Conservation (phyloP, 345 rosid genomes). For the Pistacia atlantica region DNA sequence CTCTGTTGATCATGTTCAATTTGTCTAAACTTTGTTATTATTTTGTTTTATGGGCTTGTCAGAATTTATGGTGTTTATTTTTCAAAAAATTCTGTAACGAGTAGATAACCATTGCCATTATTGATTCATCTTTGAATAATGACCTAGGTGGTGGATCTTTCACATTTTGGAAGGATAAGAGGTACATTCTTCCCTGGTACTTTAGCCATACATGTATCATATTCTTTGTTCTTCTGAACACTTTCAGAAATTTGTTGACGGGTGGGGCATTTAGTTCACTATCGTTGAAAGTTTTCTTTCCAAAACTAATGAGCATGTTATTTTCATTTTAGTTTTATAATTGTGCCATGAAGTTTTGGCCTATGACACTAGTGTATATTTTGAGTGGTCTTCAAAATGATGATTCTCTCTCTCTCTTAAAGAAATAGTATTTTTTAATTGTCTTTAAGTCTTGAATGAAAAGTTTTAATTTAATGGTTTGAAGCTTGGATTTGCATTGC, state of each 20-base stretch:
- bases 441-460: neutral
- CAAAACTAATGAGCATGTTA: too few relatives aligned
- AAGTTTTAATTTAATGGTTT: neutral
- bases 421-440: too few relatives aligned
- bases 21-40: neutral
- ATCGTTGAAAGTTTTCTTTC: neutral
- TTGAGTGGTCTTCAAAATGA: neutral
- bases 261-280: neutral
- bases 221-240: neutral
- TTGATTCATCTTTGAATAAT: slow-evolving; percentile 12
- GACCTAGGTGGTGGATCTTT: slow-evolving; percentile 70
- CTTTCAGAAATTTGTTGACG: neutral
- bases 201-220: neutral
- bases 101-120: neutral
- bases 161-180: slow-evolving; percentile 89
- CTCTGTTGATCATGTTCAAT: neutral
- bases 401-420: neutral
- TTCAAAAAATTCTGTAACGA: neutral
- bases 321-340: neutral
- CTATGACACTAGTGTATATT: neutral
- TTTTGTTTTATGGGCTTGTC: neutral
- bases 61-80: neutral
- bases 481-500: neutral
- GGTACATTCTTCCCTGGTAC: slow-evolving; percentile 40
- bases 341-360: neutral